phyloP scores from a whole-genome alignment of 1,284 basidiomycete species.

The Ustilago xerochloae region DNA sequence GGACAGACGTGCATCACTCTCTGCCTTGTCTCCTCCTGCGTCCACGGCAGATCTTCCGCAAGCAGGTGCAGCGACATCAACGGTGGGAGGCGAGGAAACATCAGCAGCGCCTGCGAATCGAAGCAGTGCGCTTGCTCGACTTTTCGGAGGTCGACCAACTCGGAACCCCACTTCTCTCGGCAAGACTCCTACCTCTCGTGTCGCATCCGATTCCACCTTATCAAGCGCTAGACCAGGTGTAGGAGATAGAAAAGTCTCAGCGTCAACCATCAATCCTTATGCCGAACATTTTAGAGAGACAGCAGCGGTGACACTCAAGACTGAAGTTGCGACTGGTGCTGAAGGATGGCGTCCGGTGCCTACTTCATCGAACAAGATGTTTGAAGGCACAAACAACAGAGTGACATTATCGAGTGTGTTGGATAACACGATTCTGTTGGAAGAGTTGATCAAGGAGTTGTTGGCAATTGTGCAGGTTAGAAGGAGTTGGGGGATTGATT shows the following conservation, averaged over 20 bases:
- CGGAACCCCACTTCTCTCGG: conserved; percentile 15
- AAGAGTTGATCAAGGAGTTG: conserved; percentile 94
- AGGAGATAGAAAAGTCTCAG: conserved; percentile 25
- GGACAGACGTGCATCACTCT: conserved; percentile 21
- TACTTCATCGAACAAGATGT: conserved; percentile 1
- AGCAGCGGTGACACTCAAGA: conserved; percentile 78
- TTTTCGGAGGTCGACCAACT: conserved; percentile 39
- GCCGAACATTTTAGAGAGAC: conserved; percentile 86
- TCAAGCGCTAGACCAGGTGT: conserved; percentile 6
- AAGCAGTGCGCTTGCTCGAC: conserved; percentile 33
- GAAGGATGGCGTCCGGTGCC: conserved; percentile 19
- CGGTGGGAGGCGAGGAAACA: not conserved
- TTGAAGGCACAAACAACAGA: conserved; percentile 4
- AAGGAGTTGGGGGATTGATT: conserved; percentile 85
- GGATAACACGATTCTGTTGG: conserved; percentile 94
- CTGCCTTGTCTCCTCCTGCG: conserved; percentile 2
- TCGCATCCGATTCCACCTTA: not conserved
- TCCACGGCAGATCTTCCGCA: not conserved
- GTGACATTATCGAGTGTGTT: conserved; percentile 84
- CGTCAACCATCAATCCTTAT: conserved; percentile 47
- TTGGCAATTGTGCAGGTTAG: conserved; percentile 86
- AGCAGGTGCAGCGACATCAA: too few species aligned
- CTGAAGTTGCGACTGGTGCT: conserved; percentile 72
- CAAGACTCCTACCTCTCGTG: not conserved
- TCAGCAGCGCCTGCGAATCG: conserved; percentile 5